Percentiles rank a stretch among this genome's conserved stretches.
phyloP scores from a whole-genome alignment of 768 basidiomycete genomes.

The Tricholoma furcatifolium region DNA sequence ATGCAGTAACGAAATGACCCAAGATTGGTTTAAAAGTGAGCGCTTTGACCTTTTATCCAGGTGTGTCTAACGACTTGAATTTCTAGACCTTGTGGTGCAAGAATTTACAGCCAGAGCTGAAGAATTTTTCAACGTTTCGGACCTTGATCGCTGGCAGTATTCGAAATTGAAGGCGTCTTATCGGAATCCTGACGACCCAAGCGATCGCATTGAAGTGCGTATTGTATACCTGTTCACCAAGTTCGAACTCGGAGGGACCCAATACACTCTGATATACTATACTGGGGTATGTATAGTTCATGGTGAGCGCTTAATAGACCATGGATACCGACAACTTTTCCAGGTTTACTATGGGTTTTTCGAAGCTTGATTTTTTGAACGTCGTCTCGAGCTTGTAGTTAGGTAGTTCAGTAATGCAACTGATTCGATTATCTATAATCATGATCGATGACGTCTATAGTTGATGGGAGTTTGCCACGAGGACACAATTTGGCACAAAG shows the following conservation, averaged over 20 bases:
- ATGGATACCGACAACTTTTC: too few species aligned
- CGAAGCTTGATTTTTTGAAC: too few species aligned
- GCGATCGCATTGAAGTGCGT: constrained; percentile 3
- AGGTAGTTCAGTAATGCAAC: too few species aligned
- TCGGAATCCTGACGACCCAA: not conserved
- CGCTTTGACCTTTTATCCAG: not conserved
- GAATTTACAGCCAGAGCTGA: not conserved
- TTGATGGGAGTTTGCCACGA: not conserved
- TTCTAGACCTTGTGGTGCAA: not conserved
- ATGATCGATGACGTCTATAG: too few species aligned
- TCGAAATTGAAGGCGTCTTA: not conserved
- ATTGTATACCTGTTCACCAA: not conserved
- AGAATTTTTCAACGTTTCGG: constrained; percentile 2
- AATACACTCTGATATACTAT: not conserved
- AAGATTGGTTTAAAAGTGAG: not conserved
- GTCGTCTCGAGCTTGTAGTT: too few species aligned
- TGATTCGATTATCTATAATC: too few species aligned
- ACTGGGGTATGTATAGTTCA: not conserved
- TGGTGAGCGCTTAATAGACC: not conserved
- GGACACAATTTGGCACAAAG: not conserved
- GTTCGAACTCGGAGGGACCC: not conserved
- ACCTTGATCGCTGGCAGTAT: not conserved
- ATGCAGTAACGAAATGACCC: not conserved
- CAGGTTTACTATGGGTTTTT: too few species aligned
- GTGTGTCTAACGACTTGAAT: not conserved